Conservation (phyloP, 495 filamentous ascomycete species). For the Cryomyces antarcticus region DNA sequence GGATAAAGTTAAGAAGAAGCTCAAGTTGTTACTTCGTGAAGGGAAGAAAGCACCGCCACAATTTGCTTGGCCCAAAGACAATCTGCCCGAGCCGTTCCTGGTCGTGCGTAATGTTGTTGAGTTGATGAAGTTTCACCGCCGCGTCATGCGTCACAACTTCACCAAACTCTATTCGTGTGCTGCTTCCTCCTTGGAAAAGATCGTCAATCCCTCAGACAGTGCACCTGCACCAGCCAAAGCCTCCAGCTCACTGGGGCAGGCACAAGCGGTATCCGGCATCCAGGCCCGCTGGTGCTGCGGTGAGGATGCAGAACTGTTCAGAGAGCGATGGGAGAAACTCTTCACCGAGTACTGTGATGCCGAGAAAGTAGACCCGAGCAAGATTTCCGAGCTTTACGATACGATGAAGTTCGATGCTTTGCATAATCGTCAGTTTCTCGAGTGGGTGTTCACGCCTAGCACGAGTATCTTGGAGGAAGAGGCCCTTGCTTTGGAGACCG, state of each 20-base stretch:
- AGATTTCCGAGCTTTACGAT: constrained; percentile 93
- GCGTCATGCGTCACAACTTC: constrained; percentile 86
- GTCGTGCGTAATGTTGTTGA: constrained; percentile 83
- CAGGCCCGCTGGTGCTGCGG: constrained; percentile 92
- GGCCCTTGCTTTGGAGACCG: background rate
- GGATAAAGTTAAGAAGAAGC: constrained; percentile 98
- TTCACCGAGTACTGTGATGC: constrained; percentile 91
- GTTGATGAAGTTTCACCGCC: constrained; percentile 91
- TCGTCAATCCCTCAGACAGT: constrained; percentile 7
- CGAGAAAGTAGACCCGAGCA: constrained; percentile 94
- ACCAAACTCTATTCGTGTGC: constrained; percentile 43
- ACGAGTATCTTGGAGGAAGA: constrained; percentile 41
- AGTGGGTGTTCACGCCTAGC: constrained; percentile 88
- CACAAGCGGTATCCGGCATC: constrained; percentile 40
- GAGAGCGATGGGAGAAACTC: constrained; percentile 94
- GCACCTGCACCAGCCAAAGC: constrained; percentile 20
- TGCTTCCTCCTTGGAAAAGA: constrained; percentile 33
- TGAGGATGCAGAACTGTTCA: constrained; percentile 86
- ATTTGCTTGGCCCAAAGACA: constrained; percentile 88
- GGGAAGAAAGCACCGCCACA: constrained; percentile 76
- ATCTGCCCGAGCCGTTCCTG: constrained; percentile 78
- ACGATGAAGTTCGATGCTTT: constrained; percentile 99
- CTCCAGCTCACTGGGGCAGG: constrained; percentile 30
- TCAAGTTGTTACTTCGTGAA: constrained; percentile 74
- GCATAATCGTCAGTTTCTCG: constrained; percentile 90